phyloP scores from a whole-genome alignment of 2,329 filamentous ascomycete genomes.

The Fonsecaea nubica region DNA sequence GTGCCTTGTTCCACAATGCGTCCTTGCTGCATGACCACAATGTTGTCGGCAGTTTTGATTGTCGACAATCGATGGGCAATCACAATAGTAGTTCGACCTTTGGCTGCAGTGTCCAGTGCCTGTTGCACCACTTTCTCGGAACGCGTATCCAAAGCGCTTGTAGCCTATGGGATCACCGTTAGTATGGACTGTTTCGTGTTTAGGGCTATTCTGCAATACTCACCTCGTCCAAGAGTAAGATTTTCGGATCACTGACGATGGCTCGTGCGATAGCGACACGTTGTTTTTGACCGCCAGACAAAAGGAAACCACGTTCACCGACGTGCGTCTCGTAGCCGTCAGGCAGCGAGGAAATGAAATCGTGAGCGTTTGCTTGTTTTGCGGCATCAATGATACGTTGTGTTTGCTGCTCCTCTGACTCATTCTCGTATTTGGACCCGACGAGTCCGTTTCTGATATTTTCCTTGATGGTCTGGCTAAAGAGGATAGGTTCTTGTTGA shows the following conservation, averaged over 20 bases:
- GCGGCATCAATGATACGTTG: conserved; percentile 80
- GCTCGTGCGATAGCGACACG: conserved; percentile 93
- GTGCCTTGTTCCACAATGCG: conserved; percentile 91
- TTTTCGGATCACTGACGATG: conserved; percentile 87
- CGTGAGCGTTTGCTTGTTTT: conserved; percentile 90
- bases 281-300: conserved; percentile 96
- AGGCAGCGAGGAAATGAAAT: conserved; percentile 81
- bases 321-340: conserved; percentile 93
- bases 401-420: conserved; percentile 69
- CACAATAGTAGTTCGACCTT: conserved; percentile 90
- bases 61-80: conserved; percentile 96
- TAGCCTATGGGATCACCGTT: conserved; percentile 61
- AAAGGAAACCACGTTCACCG: conserved; percentile 89
- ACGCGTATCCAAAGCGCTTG: conserved; percentile 89
- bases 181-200: not conserved
- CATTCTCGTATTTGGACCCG: conserved; percentile 76
- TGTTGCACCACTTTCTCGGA: conserved; percentile 94
- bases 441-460: conserved; percentile 93
- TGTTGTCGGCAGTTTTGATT: conserved; percentile 92
- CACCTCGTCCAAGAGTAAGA: conserved; percentile 84
- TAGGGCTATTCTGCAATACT: not conserved
- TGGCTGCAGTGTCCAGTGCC: conserved; percentile 82
- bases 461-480: conserved; percentile 84
- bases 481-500: conserved; percentile 89
- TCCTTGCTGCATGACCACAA: conserved; percentile 87